These are phyloP conservation scores for Pholiota microspora DNA, from an alignment of 768 basidiomycete genomes.

Conservation along the genomic window DNA sequence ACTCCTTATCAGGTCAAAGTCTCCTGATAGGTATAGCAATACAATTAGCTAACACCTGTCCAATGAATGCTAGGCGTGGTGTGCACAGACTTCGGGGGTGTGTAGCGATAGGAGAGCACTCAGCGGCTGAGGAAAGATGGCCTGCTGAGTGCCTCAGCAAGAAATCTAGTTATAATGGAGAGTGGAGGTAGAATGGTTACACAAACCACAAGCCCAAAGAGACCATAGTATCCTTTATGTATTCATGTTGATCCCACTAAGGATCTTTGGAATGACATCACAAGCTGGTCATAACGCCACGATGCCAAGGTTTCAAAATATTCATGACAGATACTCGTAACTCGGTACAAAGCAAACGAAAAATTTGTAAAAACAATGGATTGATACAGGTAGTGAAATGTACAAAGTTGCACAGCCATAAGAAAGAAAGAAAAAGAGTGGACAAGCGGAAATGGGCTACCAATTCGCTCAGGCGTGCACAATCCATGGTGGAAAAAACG, in stretches of 20 bases:
- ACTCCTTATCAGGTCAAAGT: background rate
- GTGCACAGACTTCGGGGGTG: no score
- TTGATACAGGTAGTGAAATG: conserved; percentile 1
- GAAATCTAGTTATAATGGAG: no score
- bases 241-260: background rate
- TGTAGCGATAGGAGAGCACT: no score
- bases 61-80: no score
- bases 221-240: background rate
- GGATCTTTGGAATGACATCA: no score
- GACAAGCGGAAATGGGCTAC: conserved; percentile 15
- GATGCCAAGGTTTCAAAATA: no score
- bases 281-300: no score
- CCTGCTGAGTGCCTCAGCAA: no score
- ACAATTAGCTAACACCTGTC: background rate
- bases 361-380: conserved; percentile 5
- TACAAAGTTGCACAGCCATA: conserved; percentile 1
- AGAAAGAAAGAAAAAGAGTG: conserved; percentile 9
- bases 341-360: no score
- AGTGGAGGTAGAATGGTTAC: no score
- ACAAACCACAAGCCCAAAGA: background rate
- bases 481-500: background rate
- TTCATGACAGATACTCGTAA: no score
- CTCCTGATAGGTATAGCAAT: background rate
- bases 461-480: conserved; percentile 11
- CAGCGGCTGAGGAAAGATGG: no score